A percentile compares a stretch with the other conserved stretches of the same genome.
phyloP scores from a whole-genome alignment of 306 rosid species.

The Rosa multiflora region DNA sequence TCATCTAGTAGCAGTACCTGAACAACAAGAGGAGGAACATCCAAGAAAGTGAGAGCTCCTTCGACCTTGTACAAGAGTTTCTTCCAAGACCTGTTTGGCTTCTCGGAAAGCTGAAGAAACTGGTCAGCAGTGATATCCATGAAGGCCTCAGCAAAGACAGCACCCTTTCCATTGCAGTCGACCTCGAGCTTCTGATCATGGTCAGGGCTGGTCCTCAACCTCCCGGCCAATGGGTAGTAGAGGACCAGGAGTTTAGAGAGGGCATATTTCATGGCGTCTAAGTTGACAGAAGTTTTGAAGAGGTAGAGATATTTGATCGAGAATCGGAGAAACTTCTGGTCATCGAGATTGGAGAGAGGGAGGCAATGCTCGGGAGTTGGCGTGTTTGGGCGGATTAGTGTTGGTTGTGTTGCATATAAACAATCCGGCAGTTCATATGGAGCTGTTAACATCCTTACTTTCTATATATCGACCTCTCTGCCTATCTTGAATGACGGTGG shows the following conservation, averaged over 20 bases:
- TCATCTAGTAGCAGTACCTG: slow-evolving; percentile 48
- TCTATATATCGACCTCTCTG: not conserved
- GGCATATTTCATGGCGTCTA: slow-evolving; percentile 49
- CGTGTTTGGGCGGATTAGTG: slow-evolving; percentile 42
- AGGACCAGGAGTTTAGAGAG: slow-evolving; percentile 60
- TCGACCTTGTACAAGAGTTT: slow-evolving; percentile 63
- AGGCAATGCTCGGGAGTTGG: slow-evolving; percentile 76
- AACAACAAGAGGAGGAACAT: slow-evolving; percentile 80
- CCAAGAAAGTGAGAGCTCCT: slow-evolving; percentile 53
- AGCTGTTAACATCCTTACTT: slow-evolving; percentile 41
- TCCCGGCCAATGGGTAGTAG: slow-evolving; percentile 89
- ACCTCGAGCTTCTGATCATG: slow-evolving; percentile 68
- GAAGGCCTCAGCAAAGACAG: slow-evolving; percentile 71
- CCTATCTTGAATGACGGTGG: no score
- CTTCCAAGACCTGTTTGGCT: slow-evolving; percentile 72
- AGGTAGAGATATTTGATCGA: slow-evolving; percentile 69
- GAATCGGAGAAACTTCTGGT: slow-evolving; percentile 81
- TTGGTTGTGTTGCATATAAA: slow-evolving; percentile 38
- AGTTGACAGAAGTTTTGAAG: slow-evolving; percentile 49
- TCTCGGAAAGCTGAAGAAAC: slow-evolving; percentile 42
- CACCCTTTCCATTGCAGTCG: slow-evolving; percentile 86
- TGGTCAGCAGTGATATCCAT: slow-evolving; percentile 60
- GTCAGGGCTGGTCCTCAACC: slow-evolving; percentile 38
- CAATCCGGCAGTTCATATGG: slow-evolving; percentile 81
- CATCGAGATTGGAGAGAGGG: slow-evolving; percentile 78